Conservation (phyloP, 257 asterid genomes). For the Datura wrightii region DNA sequence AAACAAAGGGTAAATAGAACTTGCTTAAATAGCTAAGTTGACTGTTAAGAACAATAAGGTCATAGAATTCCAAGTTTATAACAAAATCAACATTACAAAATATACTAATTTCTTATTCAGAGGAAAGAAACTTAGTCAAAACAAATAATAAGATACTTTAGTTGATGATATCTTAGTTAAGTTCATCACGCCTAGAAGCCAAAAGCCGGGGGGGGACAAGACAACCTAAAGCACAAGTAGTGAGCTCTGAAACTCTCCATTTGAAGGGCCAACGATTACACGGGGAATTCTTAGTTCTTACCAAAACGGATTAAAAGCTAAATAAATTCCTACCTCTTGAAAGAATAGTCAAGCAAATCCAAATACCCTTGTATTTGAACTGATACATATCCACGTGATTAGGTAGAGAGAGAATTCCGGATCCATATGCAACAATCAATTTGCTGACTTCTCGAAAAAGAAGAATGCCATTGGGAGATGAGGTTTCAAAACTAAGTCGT, state of each 20-base stretch:
- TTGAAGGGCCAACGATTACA: background rate
- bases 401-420: slow-evolving; percentile 81
- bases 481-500: slow-evolving; percentile 91
- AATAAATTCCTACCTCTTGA: slow-evolving; percentile 64
- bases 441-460: slow-evolving; percentile 99
- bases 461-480: slow-evolving; percentile 97
- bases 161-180: too few species aligned
- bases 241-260: background rate
- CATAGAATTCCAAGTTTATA: background rate
- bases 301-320: slow-evolving; percentile 7
- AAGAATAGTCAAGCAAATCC: slow-evolving; percentile 88
- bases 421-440: slow-evolving; percentile 87
- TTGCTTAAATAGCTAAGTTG: background rate
- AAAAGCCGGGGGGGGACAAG: background rate
- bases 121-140: background rate
- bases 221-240: background rate
- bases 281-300: background rate
- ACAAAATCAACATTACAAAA: background rate
- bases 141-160: background rate
- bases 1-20: background rate
- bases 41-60: slow-evolving; percentile 9
- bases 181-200: background rate
- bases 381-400: slow-evolving; percentile 81
- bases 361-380: slow-evolving; percentile 94
- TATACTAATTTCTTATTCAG: background rate